phyloP scores from a whole-genome alignment of 2,329 filamentous ascomycete species.

The Cytospora chrysosperma region DNA sequence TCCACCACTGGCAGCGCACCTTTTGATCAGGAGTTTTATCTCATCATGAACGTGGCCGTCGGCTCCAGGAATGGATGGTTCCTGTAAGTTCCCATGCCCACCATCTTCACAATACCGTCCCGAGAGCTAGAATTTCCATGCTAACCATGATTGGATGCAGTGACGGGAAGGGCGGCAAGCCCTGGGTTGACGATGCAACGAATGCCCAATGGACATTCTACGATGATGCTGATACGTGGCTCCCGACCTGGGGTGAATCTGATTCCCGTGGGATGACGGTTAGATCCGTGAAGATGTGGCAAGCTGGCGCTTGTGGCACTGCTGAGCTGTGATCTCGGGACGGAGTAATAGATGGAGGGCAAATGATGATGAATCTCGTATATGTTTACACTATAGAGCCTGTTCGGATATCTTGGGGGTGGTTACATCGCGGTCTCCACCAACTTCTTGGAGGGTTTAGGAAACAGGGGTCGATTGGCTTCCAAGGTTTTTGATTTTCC shows the following conservation, averaged over 20 bases:
- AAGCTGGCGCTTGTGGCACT: slow-evolving; percentile 34
- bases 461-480: background rate
- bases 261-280: slow-evolving; percentile 46
- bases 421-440: slow-evolving; percentile 8
- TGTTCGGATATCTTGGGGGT: slow-evolving; percentile 10
- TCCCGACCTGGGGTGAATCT: slow-evolving; percentile 46
- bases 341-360: background rate
- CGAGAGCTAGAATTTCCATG: background rate
- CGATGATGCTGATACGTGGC: slow-evolving; percentile 41
- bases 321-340: slow-evolving; percentile 13
- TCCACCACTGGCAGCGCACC: slow-evolving; percentile 44
- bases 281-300: slow-evolving; percentile 48
- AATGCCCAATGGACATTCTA: slow-evolving; percentile 44
- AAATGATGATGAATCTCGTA: slow-evolving; percentile 1
- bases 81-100: slow-evolving; percentile 31
- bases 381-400: background rate
- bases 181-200: slow-evolving; percentile 44
- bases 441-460: background rate
- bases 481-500: background rate
- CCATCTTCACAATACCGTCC: background rate
- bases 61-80: slow-evolving; percentile 51
- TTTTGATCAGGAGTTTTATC: slow-evolving; percentile 52
- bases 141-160: slow-evolving; percentile 28
- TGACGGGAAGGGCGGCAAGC: slow-evolving; percentile 44
- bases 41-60: slow-evolving; percentile 52